Conservation (phyloP, 2,329 filamentous ascomycete genomes). For the Tricladium varicosporioides region DNA sequence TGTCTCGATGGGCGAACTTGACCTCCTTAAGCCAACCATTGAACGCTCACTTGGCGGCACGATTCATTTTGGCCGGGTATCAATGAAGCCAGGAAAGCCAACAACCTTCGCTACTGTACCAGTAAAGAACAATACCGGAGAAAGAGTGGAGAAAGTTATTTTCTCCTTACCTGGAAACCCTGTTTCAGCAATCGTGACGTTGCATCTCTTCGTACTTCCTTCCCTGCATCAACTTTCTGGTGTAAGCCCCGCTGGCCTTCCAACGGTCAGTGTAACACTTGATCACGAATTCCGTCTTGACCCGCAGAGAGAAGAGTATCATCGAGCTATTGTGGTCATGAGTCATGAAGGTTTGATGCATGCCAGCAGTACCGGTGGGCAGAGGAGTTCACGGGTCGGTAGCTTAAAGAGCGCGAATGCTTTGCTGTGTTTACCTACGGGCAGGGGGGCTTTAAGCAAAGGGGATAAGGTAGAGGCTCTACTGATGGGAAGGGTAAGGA, state of each 20-base stretch:
- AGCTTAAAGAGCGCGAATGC: conserved; percentile 89
- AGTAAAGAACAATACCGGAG: conserved; percentile 56
- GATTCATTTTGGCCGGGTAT: conserved; percentile 93
- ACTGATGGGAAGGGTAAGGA: conserved; percentile 59
- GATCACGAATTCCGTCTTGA: conserved; percentile 75
- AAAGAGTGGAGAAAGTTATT: conserved; percentile 65
- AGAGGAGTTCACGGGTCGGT: conserved; percentile 85
- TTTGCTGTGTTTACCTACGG: conserved; percentile 70
- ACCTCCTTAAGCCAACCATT: conserved; percentile 93
- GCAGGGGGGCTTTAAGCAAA: conserved; percentile 61
- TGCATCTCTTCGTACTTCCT: conserved; percentile 91
- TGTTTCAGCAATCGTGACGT: conserved; percentile 87
- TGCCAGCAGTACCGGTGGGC: conserved; percentile 82
- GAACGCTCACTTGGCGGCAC: conserved; percentile 85
- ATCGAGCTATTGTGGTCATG: conserved; percentile 73
- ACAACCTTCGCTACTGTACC: conserved; percentile 93
- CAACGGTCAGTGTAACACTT: conserved; percentile 68
- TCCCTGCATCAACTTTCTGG: conserved; percentile 77
- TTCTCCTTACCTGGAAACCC: conserved; percentile 95
- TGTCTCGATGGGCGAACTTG: conserved; percentile 96
- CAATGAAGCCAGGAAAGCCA: conserved; percentile 98
- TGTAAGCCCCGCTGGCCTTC: conserved; percentile 64
- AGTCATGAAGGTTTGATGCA: conserved; percentile 65
- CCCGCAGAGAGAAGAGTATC: conserved; percentile 78
- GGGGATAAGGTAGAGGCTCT: conserved; percentile 74